Percentiles rank a stretch among this genome's conserved stretches.
Evolutionary conservation across 805 yeast species (phyloP).

Genomic region (Cyberlindnera saturnus): DNA sequence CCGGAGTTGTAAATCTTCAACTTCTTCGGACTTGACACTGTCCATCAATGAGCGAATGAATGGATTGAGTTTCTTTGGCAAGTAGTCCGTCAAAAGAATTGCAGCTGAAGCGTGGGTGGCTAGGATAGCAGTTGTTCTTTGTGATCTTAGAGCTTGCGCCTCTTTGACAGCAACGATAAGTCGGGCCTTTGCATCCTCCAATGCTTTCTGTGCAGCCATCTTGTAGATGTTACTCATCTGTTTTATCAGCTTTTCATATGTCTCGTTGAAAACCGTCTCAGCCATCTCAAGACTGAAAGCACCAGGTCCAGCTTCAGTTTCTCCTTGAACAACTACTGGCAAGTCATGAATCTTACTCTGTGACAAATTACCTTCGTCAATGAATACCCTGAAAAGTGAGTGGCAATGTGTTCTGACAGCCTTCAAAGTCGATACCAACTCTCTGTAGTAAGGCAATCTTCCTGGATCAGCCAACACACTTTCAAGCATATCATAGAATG

Average conservation of each 20-base stretch:
- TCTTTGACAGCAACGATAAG: constrained; percentile 62
- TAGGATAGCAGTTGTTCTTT: constrained; percentile 53
- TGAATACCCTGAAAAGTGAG: constrained; percentile 72
- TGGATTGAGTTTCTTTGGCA: constrained; percentile 89
- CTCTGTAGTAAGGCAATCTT: constrained; percentile 58
- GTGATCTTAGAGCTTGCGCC: constrained; percentile 46
- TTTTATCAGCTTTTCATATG: constrained; percentile 59
- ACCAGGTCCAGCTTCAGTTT: constrained; percentile 86
- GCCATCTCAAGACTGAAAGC: constrained; percentile 84
- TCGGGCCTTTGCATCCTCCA: constrained; percentile 74
- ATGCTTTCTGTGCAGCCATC: constrained; percentile 60
- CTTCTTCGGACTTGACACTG: constrained; percentile 73
- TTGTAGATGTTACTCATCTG: constrained; percentile 63
- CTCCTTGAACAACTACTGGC: constrained; percentile 91
- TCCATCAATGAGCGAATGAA: constrained; percentile 89
- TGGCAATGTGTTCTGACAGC: constrained; percentile 84
- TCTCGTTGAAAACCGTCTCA: constrained; percentile 56
- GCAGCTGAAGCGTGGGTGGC: constrained; percentile 76
- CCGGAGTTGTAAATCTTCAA: constrained; percentile 57
- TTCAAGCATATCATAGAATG: constrained; percentile 25
- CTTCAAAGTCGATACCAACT: constrained; percentile 78
- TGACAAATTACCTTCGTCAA: constrained; percentile 69
- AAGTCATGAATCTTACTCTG: constrained; percentile 69
- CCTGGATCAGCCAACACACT: constrained; percentile 37
- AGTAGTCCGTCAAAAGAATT: constrained; percentile 44